Conservation (phyloP, 2,329 filamentous ascomycete genomes). For the Sarocladiaceae sp. region DNA sequence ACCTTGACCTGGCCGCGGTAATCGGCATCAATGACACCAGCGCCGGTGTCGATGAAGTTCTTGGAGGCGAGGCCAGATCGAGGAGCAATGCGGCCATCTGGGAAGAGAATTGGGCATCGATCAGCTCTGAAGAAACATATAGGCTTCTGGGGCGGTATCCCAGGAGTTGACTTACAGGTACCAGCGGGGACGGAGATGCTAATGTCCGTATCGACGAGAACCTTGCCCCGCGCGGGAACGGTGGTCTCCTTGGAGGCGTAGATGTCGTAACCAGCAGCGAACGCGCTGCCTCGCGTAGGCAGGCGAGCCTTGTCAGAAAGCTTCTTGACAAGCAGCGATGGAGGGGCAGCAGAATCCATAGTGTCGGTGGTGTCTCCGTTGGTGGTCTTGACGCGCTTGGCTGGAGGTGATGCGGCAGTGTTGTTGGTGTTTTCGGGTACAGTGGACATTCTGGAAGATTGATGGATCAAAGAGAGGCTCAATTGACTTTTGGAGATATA, state of each 20-base stretch:
- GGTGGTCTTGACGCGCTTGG: conserved; percentile 71
- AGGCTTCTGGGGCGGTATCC: no score
- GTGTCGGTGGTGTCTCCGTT: conserved; percentile 23
- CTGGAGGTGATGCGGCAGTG: conserved; percentile 62
- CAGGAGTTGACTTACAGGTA: conserved; percentile 73
- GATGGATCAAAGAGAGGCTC: not conserved
- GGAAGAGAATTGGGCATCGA: not conserved
- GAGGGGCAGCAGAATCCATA: conserved; percentile 32
- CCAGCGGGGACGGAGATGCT: conserved; percentile 84
- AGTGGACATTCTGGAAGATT: conserved; percentile 14
- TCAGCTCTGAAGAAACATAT: no score
- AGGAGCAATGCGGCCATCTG: conserved; percentile 84
- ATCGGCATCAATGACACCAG: conserved; percentile 95
- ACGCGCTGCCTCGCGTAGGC: conserved; percentile 82
- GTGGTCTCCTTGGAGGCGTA: conserved; percentile 71
- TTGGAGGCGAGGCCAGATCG: conserved; percentile 88
- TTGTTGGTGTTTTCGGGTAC: conserved; percentile 40
- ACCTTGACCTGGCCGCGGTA: conserved; percentile 94
- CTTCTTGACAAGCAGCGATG: conserved; percentile 81
- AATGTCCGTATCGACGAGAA: conserved; percentile 83
- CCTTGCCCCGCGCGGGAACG: conserved; percentile 78
- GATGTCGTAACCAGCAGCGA: conserved; percentile 89
- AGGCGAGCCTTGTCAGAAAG: conserved; percentile 71
- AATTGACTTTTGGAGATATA: conserved; percentile 13
- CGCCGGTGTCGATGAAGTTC: conserved; percentile 92